Evolutionary conservation across 371 early-diverging fungal species (phyloP).

Genomic region (Scutellospora calospora): DNA sequence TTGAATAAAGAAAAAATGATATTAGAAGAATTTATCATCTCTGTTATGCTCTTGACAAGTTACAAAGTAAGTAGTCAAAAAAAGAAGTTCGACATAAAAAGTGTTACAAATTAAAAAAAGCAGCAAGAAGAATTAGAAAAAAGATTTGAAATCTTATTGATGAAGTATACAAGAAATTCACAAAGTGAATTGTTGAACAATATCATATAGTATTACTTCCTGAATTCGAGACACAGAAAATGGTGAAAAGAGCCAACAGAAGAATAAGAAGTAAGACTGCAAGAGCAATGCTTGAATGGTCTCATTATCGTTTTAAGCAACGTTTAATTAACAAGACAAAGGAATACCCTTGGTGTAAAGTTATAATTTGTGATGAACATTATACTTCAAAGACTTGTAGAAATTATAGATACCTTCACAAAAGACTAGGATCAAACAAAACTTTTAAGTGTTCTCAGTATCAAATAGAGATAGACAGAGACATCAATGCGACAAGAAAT

Average conservation of each 20-base stretch:
- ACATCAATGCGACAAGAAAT: no score
- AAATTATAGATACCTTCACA: background rate
- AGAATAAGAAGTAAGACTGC: background rate
- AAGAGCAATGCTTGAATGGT: background rate
- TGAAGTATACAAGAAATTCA: background rate
- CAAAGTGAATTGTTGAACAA: background rate
- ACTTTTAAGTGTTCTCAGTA: no score
- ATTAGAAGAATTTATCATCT: background rate
- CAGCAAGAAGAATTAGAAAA: background rate
- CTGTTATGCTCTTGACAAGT: background rate
- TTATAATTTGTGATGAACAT: background rate
- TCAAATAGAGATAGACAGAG: no score
- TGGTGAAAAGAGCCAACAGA: background rate
- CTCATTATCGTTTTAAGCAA: conserved; percentile 1
- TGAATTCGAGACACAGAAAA: background rate
- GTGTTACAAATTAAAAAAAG: background rate
- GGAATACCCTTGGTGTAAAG: background rate
- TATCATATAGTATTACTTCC: background rate
- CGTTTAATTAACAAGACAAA: background rate
- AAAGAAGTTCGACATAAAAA: background rate
- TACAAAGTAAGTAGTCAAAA: background rate
- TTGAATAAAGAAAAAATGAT: background rate
- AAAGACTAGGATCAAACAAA: no score
- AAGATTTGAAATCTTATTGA: background rate
- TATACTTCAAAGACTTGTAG: conserved; percentile 3